A percentile compares a stretch with the other conserved stretches of the same genome.
These are phyloP conservation scores for Eutrema japonicum DNA, from an alignment of 345 rosid species.

Conservation along the genomic window DNA sequence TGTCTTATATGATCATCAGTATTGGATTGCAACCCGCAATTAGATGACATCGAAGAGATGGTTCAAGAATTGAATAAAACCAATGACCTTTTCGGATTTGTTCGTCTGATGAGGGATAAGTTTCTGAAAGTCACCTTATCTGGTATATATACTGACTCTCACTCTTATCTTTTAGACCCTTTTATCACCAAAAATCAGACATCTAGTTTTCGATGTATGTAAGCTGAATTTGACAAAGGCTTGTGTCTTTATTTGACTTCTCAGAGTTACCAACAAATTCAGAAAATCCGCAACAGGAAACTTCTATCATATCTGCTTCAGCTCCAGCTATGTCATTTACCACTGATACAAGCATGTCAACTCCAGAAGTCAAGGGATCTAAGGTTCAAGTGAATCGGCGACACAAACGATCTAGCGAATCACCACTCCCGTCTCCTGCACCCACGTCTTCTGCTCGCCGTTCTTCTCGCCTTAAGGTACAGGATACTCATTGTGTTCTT, in stretches of 20 bases:
- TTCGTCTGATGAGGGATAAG: constrained; percentile 75
- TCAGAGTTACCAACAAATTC: constrained; percentile 57
- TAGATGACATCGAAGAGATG: constrained; percentile 64
- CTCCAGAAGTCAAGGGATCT: constrained; percentile 49
- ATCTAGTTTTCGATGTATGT: neutral
- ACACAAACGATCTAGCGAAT: constrained; percentile 46
- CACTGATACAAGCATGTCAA: constrained; percentile 59
- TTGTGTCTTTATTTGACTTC: constrained; percentile 17
- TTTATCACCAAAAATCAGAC: constrained; percentile 7
- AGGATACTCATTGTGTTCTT: neutral
- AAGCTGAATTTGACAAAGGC: constrained; percentile 29
- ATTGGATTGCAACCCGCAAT: constrained; percentile 70
- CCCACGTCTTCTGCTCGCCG: constrained; percentile 57
- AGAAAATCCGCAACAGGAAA: constrained; percentile 54
- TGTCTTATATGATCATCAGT: constrained; percentile 54
- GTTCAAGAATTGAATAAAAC: constrained; percentile 73
- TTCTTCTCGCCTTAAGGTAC: constrained; percentile 68
- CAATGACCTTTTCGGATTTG: constrained; percentile 84
- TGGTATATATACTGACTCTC: constrained; percentile 48
- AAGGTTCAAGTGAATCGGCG: constrained; percentile 44
- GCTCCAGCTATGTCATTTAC: constrained; percentile 69
- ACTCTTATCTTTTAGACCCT: neutral
- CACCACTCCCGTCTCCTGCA: constrained; percentile 53
- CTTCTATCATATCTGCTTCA: constrained; percentile 57
- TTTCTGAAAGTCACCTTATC: constrained; percentile 65